Percentiles rank a stretch among this genome's conserved stretches.
These are phyloP conservation scores for Streptanthus diversifolius DNA, from an alignment of 345 rosid species.

Conservation along the genomic window DNA sequence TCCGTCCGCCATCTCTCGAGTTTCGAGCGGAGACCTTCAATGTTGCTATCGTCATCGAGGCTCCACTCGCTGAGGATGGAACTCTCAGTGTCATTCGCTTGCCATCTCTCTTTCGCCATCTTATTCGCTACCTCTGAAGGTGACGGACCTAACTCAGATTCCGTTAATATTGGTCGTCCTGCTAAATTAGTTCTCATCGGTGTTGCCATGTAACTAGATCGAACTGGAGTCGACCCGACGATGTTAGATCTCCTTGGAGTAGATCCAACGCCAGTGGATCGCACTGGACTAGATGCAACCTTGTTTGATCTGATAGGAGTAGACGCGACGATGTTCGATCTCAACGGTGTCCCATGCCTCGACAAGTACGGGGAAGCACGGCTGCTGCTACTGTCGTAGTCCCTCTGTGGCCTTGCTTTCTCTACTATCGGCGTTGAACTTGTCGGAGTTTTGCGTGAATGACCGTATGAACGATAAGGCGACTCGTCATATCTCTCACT, in stretches of 20 bases:
- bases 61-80: slow-evolving; percentile 53
- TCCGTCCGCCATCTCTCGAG: slow-evolving; percentile 81
- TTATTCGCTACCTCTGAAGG: slow-evolving; percentile 80
- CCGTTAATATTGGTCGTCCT: slow-evolving; percentile 39
- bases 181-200: slow-evolving; percentile 36
- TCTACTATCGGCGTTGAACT: slow-evolving; percentile 19
- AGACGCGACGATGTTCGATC: slow-evolving; percentile 27
- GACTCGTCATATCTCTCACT: slow-evolving; percentile 13
- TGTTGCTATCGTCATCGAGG: slow-evolving; percentile 48
- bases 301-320: slow-evolving; percentile 33
- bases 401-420: slow-evolving; percentile 18
- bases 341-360: slow-evolving; percentile 33
- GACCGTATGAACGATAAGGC: slow-evolving; percentile 10
- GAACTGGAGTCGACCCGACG: slow-evolving; percentile 30
- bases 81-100: slow-evolving; percentile 45
- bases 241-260: slow-evolving; percentile 33
- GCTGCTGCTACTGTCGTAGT: slow-evolving; percentile 15
- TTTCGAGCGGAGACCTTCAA: slow-evolving; percentile 78
- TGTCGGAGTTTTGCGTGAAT: slow-evolving; percentile 24
- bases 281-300: slow-evolving; percentile 24
- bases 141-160: slow-evolving; percentile 81
- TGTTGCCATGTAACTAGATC: slow-evolving; percentile 26
- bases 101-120: slow-evolving; percentile 41
- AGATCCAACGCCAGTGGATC: slow-evolving; percentile 17
- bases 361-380: slow-evolving; percentile 33